Evolutionary conservation across 352 stramenopile genomes (phyloP), one percentile per base, ranked within the genome.

Genomic region (Phytopythium sindhum): DNA sequence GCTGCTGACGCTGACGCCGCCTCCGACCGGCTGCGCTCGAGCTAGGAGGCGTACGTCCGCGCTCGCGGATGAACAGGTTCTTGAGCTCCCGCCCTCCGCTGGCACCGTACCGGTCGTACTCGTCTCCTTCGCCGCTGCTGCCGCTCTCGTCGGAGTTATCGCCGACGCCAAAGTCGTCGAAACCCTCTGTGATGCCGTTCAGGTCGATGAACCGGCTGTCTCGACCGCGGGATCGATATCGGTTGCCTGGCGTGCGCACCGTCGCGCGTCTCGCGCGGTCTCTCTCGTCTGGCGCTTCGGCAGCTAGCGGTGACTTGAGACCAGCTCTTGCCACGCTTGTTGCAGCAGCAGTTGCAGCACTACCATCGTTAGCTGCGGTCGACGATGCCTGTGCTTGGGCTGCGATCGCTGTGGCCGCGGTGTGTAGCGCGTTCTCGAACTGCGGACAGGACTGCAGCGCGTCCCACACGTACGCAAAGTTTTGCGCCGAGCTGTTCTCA

Each of bases 401-500:
- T 8, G 31, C 33, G 29, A 53, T 44, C 14, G 19, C 35, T 1
- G 28, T 29, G 4, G 28, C 23, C 37, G 72, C 79, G 10, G 63
- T 23, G 12, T 66, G 59, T 45, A 90, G 58, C 35, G 72, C 74
- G 41, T 61, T 64, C 28, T 84, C 68, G 14, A 88, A 75, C 57
- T 86, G 74, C 19, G 78, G 80, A 4, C 69, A 77, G 19, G 74
- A 62, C 55, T 83, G 74, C 7, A 90, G 65, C 21, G 69, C 66
- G 37, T 87, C 75, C 81, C 78, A 90, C 19, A 81, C 56, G 56
- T 72, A 68, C 0, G 81, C 28, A 15, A 90, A 72, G 14, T 67
- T 80, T 26, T 78, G 69, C 2, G 68, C 73, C 31, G 73, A 77
- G 63, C 72, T 80, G 33, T 79, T 81, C 24, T 80, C 76, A 17